Conservation (phyloP, 2,329 filamentous ascomycete genomes). For the Colletotrichum cereale region DNA sequence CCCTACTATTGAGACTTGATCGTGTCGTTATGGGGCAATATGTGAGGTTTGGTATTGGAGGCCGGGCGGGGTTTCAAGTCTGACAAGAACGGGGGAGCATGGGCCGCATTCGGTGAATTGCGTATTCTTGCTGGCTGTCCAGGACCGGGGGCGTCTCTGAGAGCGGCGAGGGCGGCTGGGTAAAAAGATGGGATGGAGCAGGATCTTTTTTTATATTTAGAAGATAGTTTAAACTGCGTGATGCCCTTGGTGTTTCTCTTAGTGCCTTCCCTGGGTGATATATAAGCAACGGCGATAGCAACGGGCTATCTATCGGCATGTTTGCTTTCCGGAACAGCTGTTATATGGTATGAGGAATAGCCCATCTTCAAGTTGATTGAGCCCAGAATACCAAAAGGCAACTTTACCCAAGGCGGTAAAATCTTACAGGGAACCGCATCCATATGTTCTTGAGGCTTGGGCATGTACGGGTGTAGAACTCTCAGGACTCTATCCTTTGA, state of each 20-base stretch:
- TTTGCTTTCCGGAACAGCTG: background rate
- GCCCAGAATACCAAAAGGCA: background rate
- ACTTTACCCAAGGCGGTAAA: background rate
- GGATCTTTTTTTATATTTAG: background rate
- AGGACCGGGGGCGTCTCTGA: conserved; percentile 8
- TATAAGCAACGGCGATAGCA: background rate
- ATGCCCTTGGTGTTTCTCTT: conserved; percentile 4
- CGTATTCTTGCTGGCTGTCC: background rate
- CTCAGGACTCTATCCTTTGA: conserved; percentile 9
- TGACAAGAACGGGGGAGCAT: conserved; percentile 8
- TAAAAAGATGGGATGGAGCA: background rate
- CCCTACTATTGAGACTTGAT: conserved; percentile 15
- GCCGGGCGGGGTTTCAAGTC: conserved; percentile 27
- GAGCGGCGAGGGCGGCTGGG: background rate
- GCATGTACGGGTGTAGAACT: background rate
- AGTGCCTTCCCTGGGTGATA: background rate
- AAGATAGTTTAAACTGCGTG: conserved; percentile 17
- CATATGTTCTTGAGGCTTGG: background rate
- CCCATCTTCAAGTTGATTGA: background rate
- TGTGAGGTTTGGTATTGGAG: conserved; percentile 16
- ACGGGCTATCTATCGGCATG: background rate
- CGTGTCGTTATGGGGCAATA: conserved; percentile 24
- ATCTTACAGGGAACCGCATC: background rate
- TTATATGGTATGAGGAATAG: background rate
- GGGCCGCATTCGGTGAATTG: conserved; percentile 15